A percentile compares a stretch with the other conserved stretches of the same genome.
Conservation (phyloP, 192 early-diverging fungal species). For the Coemansia sp. region DNA sequence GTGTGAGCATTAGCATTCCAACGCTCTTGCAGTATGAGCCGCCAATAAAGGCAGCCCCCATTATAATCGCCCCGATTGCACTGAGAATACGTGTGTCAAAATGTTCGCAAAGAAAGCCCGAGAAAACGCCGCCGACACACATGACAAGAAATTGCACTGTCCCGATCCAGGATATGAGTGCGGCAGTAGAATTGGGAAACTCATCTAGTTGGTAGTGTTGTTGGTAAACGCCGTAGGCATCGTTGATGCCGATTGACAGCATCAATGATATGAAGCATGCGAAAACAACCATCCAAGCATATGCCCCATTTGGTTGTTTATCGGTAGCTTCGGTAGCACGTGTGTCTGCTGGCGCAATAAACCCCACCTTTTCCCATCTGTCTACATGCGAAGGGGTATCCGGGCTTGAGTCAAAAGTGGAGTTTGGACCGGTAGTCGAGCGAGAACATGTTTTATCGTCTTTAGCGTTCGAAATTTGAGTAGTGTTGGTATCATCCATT, state of each 20-base stretch:
- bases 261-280: slow-evolving; percentile 50
- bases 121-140: slow-evolving; percentile 40
- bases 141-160: slow-evolving; percentile 49
- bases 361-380: slow-evolving; percentile 14
- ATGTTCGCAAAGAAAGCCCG: slow-evolving; percentile 53
- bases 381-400: background rate
- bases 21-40: slow-evolving; percentile 49
- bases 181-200: slow-evolving; percentile 39
- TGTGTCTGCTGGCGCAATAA: slow-evolving; percentile 46
- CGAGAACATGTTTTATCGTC: background rate
- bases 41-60: slow-evolving; percentile 43
- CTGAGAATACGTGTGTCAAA: slow-evolving; percentile 52
- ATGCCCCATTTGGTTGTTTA: slow-evolving; percentile 40
- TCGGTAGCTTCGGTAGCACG: slow-evolving; percentile 44
- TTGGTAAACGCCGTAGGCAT: slow-evolving; percentile 55
- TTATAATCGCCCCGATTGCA: slow-evolving; percentile 39
- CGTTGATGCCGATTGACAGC: slow-evolving; percentile 55
- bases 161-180: slow-evolving; percentile 54
- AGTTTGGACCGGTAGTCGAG: background rate
- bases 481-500: background rate
- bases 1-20: slow-evolving; percentile 49
- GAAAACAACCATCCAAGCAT: slow-evolving; percentile 49
- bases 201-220: slow-evolving; percentile 52
- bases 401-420: background rate
- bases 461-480: background rate